These are phyloP conservation scores for Chlorella sp. DNA, from an alignment of 139 green algal genomes.

Conservation along the genomic window DNA sequence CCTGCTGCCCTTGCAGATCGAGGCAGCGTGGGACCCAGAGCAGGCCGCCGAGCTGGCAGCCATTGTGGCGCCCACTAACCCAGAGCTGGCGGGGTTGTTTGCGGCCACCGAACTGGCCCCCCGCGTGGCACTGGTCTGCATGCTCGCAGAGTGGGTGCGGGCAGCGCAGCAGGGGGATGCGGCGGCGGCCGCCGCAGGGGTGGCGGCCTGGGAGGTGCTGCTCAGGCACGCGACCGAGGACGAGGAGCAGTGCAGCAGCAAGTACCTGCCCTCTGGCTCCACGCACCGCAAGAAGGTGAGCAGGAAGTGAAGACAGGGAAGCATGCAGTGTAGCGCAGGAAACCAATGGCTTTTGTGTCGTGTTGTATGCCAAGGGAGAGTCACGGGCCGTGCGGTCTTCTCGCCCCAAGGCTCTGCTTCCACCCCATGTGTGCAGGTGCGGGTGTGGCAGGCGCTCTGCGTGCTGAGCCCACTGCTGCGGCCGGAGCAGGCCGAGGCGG, in stretches of 20 bases:
- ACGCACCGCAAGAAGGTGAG: slow-evolving; percentile 68
- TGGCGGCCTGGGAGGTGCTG: slow-evolving; percentile 37
- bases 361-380: background rate
- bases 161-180: background rate
- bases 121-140: slow-evolving; percentile 43
- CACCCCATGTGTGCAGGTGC: slow-evolving; percentile 32
- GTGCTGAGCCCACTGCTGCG: slow-evolving; percentile 50
- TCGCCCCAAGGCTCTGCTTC: background rate
- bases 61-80: slow-evolving; percentile 23
- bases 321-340: no score
- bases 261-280: slow-evolving; percentile 32
- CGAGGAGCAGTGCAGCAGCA: slow-evolving; percentile 28
- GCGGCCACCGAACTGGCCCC: slow-evolving; percentile 41
- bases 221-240: slow-evolving; percentile 38
- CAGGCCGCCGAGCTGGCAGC: slow-evolving; percentile 23
- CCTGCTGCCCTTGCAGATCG: slow-evolving; percentile 1
- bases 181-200: background rate
- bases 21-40: slow-evolving; percentile 10
- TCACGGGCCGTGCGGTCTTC: background rate
- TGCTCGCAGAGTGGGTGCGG: slow-evolving; percentile 39
- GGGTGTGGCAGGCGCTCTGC: slow-evolving; percentile 66
- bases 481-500: background rate
- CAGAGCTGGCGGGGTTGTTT: slow-evolving; percentile 21
- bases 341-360: no score
- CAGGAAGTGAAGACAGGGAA: no score